phyloP scores from a whole-genome alignment of 2,329 filamentous ascomycete species.

The Ceratocystis smalleyi region DNA sequence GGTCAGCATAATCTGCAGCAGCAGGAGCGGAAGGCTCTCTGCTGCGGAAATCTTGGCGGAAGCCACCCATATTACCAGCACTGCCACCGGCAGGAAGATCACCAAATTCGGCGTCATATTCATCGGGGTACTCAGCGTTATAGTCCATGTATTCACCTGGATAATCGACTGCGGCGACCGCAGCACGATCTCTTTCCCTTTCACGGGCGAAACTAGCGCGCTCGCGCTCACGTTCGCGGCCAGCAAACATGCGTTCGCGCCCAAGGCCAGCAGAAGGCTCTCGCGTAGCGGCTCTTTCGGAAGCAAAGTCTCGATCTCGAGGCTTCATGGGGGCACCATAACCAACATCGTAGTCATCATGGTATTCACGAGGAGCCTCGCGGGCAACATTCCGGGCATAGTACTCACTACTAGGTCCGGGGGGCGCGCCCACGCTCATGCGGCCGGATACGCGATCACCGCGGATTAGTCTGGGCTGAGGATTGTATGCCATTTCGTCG shows the following conservation, averaged over 20 bases:
- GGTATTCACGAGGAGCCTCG: constrained; percentile 16
- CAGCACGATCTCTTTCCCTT: constrained; percentile 7
- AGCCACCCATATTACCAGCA: constrained; percentile 12
- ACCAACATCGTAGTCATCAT: constrained; percentile 13
- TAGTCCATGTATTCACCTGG: constrained; percentile 11
- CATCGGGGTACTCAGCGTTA: constrained; percentile 12
- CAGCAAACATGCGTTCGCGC: constrained; percentile 2
- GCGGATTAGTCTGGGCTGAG: constrained; percentile 9
- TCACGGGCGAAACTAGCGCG: constrained; percentile 5
- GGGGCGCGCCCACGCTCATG: constrained; percentile 6
- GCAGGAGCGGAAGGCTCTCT: constrained; percentile 10
- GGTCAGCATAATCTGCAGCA: constrained; percentile 14
- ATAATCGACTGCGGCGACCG: constrained; percentile 9
- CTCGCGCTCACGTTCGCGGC: constrained; percentile 5
- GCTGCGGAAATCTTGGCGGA: constrained; percentile 10
- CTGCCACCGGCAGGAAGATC: constrained; percentile 12
- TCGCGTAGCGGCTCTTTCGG: constrained; percentile 4
- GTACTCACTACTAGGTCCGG: constrained; percentile 10
- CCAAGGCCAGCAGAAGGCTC: constrained; percentile 10
- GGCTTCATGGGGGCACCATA: constrained; percentile 9
- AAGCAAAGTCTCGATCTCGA: constrained; percentile 4
- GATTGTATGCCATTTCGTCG: constrained; percentile 13
- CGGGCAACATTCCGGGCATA: constrained; percentile 7
- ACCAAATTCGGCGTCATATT: constrained; percentile 10
- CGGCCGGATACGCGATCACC: constrained; percentile 11